Evolutionary conservation across 768 basidiomycete genomes (phyloP), one percentile per base, ranked within the genome.

Genomic region (Exsudoporus frostii): DNA sequence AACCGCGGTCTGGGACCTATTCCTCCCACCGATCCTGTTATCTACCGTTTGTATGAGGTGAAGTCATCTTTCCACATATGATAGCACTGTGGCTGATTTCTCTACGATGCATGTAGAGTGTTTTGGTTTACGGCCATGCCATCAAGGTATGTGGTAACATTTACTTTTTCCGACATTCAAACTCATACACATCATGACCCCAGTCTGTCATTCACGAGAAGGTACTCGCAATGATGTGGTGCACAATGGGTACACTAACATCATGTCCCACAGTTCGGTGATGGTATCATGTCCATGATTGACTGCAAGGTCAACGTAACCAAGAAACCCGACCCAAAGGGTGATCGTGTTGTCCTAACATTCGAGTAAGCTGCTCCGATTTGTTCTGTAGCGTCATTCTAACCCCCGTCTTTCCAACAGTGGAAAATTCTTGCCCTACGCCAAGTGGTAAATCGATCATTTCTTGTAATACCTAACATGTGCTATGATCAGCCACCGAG

Each of bases 231-330:
- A 42, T 30, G 29, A 15, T 36, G 22, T 42, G 10, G 40, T 38
- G 22, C 27, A 37, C 9, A 25, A 22, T 9, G 14, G 6, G 17
- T 48, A 40, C 38, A 32, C 53, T 57, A 19, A 54, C 43, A 20
- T 17, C 13, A 2, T 24, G 4, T 19, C 46, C 7, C 9, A 11
- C 45, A 88, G 86, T 91, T 90, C 57, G 90, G 90, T 6, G 90
- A 92, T 61, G 89, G 90, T 5, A 91, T 92, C 55, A 90, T 91
- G 88, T 88, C 86, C 19, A 88, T 91, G 86, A 90, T 91, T 52
- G 89, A 92, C 66, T 91, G 89, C 70, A 84, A 80, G 59, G 77
- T 91, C 55, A 76, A 75, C 43, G 74, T 91, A 41, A 74, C 81
- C 55, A 82, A 76, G 72, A 90, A 91, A 67, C 75, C 78, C 15